Conservation (phyloP, 768 basidiomycete species). For the Psilocybe sp. region DNA sequence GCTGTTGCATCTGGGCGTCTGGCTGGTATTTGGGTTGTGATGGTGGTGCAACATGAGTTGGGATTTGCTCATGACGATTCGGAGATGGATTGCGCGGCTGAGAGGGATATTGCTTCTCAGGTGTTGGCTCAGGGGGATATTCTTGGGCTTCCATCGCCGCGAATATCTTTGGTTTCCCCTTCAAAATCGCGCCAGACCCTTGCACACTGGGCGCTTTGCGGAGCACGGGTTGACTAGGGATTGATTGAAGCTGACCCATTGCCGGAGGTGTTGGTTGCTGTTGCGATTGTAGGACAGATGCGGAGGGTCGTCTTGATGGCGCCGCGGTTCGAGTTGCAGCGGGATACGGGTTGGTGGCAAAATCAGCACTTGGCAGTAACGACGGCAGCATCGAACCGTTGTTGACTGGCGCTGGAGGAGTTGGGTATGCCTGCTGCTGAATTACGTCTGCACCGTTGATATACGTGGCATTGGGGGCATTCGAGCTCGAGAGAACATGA, state of each 20-base stretch:
- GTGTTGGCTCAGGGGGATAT: constrained; percentile 4
- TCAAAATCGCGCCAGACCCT: constrained; percentile 18
- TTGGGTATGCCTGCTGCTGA: constrained; percentile 1
- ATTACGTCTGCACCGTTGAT: constrained; percentile 8
- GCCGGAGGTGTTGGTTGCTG: constrained; percentile 9
- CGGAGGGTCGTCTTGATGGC: no score
- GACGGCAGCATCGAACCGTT: no score
- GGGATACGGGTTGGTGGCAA: no score
- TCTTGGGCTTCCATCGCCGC: constrained; percentile 44
- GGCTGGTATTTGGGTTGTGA: constrained; percentile 7
- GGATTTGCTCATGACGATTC: constrained; percentile 1
- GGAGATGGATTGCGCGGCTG: background rate
- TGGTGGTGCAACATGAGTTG: background rate
- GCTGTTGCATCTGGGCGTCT: constrained; percentile 3
- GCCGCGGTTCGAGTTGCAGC: no score
- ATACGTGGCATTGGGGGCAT: constrained; percentile 5
- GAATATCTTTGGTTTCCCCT: constrained; percentile 63
- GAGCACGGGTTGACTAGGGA: constrained; percentile 14
- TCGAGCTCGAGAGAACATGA: constrained; percentile 6
- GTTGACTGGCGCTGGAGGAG: background rate
- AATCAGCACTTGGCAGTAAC: no score
- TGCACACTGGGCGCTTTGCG: constrained; percentile 23
- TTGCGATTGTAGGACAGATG: background rate
- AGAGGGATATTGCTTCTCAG: background rate
- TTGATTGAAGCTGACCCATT: constrained; percentile 5